These are phyloP conservation scores for Dryas octopetala DNA, from an alignment of 306 rosid species.

Conservation along the genomic window DNA sequence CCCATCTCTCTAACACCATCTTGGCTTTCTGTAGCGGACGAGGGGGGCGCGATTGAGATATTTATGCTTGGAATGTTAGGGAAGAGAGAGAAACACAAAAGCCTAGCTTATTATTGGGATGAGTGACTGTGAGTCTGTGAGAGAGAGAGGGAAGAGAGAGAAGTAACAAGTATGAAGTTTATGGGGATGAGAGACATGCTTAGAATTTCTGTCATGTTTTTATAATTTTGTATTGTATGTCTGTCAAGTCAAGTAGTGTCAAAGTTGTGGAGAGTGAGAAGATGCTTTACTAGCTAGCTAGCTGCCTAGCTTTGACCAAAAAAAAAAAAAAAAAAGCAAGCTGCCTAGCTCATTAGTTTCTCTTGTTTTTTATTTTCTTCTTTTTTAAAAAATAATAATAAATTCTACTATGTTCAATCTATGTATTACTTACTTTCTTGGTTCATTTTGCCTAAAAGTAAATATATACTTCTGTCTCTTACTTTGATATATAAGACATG, in stretches of 20 bases:
- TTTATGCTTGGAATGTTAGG: conserved; percentile 40
- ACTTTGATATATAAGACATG: too few species aligned
- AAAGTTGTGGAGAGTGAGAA: background rate
- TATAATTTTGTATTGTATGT: background rate
- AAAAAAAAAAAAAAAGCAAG: too few species aligned
- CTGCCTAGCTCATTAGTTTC: too few species aligned
- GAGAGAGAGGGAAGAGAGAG: background rate
- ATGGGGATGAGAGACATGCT: background rate
- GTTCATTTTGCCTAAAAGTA: too few species aligned
- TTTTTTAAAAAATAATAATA: too few species aligned
- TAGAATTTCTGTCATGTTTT: background rate
- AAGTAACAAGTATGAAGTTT: background rate
- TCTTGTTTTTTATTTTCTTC: too few species aligned
- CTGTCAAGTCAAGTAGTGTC: background rate
- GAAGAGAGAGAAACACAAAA: background rate
- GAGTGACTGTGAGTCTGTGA: too few species aligned
- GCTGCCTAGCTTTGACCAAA: too few species aligned
- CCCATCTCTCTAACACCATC: conserved; percentile 36
- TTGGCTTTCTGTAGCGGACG: conserved; percentile 80
- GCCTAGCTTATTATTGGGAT: too few species aligned
- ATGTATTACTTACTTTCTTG: too few species aligned
- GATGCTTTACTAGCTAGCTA: background rate
- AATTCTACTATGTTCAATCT: too few species aligned
- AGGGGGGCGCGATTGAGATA: conserved; percentile 64
- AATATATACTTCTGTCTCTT: too few species aligned